These are phyloP conservation scores for Gossypium rotundifolium DNA, from an alignment of 345 rosid genomes.

Conservation along the genomic window DNA sequence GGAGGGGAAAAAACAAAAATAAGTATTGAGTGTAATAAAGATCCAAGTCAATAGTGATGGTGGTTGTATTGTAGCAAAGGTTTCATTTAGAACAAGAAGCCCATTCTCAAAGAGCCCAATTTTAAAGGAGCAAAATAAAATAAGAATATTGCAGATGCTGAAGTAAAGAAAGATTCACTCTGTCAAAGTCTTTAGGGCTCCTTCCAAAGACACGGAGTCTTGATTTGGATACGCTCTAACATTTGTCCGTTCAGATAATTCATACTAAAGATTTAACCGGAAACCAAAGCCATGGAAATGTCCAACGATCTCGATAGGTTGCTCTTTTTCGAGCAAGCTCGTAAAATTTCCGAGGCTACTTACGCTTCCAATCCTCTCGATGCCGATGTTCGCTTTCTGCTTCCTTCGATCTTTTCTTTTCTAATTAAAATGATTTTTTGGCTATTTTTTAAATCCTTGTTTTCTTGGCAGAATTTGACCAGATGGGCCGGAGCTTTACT, in stretches of 20 bases:
- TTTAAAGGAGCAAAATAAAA: no score
- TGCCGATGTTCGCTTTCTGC: conserved; percentile 47
- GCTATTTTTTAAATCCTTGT: neutral
- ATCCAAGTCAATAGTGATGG: no score
- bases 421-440: neutral
- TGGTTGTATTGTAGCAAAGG: no score
- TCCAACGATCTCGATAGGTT: conserved; percentile 60
- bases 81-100: no score
- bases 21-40: no score
- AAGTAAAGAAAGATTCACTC: no score
- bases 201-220: neutral
- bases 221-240: neutral
- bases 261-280: neutral
- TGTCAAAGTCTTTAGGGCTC: neutral
- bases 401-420: neutral
- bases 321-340: conserved; percentile 74
- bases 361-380: conserved; percentile 69
- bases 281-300: conserved; percentile 51
- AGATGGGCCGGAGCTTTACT: conserved; percentile 83
- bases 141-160: no score
- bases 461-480: conserved; percentile 53
- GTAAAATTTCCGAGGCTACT: conserved; percentile 54
- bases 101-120: no score
- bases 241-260: neutral
- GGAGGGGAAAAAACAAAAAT: no score